Percentiles rank a stretch among this genome's conserved stretches.
Evolutionary conservation across 108 stramenopile species (phyloP).

Genomic region (Cylindrotheca closterium): DNA sequence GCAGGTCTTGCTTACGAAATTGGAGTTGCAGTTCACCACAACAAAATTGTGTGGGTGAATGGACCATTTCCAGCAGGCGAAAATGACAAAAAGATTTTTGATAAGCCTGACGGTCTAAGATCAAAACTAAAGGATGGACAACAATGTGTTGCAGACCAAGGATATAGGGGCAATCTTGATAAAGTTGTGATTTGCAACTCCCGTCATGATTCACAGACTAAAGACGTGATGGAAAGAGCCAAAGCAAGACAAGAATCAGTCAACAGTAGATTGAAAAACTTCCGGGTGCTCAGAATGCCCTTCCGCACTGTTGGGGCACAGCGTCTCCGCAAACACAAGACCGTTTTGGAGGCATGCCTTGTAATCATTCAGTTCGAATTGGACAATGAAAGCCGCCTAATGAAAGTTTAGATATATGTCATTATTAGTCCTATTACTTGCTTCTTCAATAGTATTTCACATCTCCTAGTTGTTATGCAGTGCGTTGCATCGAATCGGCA

Average conservation of each 20-base stretch:
- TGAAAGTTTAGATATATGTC: constrained; percentile 37
- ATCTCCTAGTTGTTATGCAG: too few relatives aligned
- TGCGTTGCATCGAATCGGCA: too few relatives aligned
- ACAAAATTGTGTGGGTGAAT: constrained; percentile 39
- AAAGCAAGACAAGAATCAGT: constrained; percentile 38
- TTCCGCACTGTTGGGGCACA: constrained; percentile 20
- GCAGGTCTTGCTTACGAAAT: constrained; percentile 36
- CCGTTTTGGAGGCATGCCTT: constrained; percentile 32
- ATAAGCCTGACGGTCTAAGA: constrained; percentile 15
- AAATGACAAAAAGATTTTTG: constrained; percentile 35
- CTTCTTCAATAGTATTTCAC: too few relatives aligned
- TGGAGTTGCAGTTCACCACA: constrained; percentile 16
- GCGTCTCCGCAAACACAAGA: constrained; percentile 23
- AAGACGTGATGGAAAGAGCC: constrained; percentile 20
- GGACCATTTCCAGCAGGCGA: constrained; percentile 39
- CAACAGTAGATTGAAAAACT: constrained; percentile 34
- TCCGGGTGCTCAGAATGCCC: constrained; percentile 12
- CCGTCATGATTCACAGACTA: neutral
- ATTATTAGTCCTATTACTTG: too few relatives aligned
- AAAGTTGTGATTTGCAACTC: constrained; percentile 9
- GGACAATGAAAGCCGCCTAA: constrained; percentile 29
- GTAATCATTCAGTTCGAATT: constrained; percentile 46
- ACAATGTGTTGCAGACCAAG: constrained; percentile 19
- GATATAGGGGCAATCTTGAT: constrained; percentile 6
- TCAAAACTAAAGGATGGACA: neutral